Conservation (phyloP, 192 early-diverging fungal species). For the Coemansia sp. region DNA sequence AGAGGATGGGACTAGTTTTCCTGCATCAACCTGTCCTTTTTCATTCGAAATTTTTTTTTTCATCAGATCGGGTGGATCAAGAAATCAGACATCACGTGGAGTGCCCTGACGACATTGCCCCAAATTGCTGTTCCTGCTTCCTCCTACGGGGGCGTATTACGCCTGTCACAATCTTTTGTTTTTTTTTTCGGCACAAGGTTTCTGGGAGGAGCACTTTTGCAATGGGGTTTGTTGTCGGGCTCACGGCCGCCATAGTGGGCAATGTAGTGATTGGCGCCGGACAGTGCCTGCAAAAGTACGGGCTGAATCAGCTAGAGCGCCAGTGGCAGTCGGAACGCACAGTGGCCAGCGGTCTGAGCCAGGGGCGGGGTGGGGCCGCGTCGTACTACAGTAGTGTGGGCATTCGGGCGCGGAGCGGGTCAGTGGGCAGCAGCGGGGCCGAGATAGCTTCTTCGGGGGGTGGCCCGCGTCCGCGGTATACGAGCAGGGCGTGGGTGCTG, state of each 20-base stretch:
- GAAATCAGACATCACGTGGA: background rate
- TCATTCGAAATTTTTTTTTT: slow-evolving; percentile 1
- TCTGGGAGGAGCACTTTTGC: no score
- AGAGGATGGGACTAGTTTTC: background rate
- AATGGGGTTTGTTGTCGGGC: slow-evolving; percentile 38
- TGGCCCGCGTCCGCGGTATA: slow-evolving; percentile 26
- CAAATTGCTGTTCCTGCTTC: no score
- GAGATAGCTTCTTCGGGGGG: background rate
- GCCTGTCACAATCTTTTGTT: background rate
- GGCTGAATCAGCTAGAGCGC: slow-evolving; percentile 35
- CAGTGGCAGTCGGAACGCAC: slow-evolving; percentile 22
- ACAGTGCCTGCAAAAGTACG: slow-evolving; percentile 48
- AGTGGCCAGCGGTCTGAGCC: background rate
- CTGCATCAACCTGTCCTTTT: no score
- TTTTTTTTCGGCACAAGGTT: background rate
- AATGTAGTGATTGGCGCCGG: slow-evolving; percentile 47
- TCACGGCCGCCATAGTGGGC: slow-evolving; percentile 34
- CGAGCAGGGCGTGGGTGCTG: slow-evolving; percentile 30
- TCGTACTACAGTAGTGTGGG: slow-evolving; percentile 7
- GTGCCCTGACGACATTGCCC: no score
- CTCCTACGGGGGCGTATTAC: no score
- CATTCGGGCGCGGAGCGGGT: slow-evolving; percentile 16
- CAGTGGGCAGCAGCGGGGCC: background rate
- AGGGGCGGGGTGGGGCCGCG: slow-evolving; percentile 1
- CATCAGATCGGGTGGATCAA: background rate